Evolutionary conservation across 2,329 filamentous ascomycete species (phyloP), one percentile per base, ranked within the genome.

Genomic region (Exutisphaerella laricina): DNA sequence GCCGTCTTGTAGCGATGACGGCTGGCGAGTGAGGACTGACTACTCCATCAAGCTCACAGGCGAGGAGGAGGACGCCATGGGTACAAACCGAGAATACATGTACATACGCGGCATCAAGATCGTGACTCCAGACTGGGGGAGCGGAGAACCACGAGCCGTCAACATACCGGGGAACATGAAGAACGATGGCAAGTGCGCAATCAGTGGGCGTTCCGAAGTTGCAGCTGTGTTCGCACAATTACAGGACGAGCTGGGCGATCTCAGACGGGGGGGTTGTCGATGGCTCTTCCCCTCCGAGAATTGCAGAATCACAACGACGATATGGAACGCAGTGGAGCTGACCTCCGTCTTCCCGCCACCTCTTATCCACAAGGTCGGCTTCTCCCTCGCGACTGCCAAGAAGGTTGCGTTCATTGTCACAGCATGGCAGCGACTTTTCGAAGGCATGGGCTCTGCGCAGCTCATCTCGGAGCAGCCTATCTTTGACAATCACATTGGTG

Each of bases 391-490:
- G 13, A 39, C 37, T 3, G 10, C 26, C 5, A 39, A 39, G 26
- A 39, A 39, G n/a, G 12, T 39, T 17, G 12, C 14, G 13, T 39
- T 28, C 14, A 31, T 39, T n/a, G 21, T 3, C 2, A 31, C 21
- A 2, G 25, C 37, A 10, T 39, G 37, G 37, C 37, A 28, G 9
- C 37, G 37, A n/a, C 26, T 20, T 16, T 39, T 39, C 25, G 37
- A 39, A 14, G 31, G 5, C 14, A 8, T 39, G 13, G 12, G 10
- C 13, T 17, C 14, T 10, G 6, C 37, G 5, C 26, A 20, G 12
- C 16, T 23, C 10, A 39, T 39, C 26, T 10, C 25, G 1, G 6
- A 2, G 5, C 12, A 16, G 12, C 14, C 38, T 1, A 26, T 32
- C 21, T 40, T 40, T n/a, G 18, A 31, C 8, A 18, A 31, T 1